Evolutionary conservation across 306 rosid species (phyloP), one percentile per base, ranked within the genome.

Genomic region (Quillaja saponaria): DNA sequence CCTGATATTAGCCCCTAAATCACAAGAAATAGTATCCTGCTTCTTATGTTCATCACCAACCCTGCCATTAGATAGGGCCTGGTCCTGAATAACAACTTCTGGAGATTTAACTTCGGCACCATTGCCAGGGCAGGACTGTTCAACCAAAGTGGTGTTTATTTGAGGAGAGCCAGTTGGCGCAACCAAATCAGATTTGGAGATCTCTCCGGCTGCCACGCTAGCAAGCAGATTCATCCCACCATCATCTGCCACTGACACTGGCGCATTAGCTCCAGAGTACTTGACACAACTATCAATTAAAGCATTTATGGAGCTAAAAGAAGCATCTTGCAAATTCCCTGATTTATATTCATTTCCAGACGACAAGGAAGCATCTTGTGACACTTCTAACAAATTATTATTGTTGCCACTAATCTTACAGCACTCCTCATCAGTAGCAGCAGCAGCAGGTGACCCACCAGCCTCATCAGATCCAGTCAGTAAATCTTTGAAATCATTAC

Each of bases 181-280:
- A 10, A 59, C 71, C 75, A 71, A 64, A 17, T 73, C 83, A 37
- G 91, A 86, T 63, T 82, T 86, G 11, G 76, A 76, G 17, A 90
- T 76, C 74, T 87, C 92, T 50, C 87, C 91, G 34, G 97, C 75
- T 49, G 97, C 97, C 67, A 90, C 97, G n/a, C 90, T 90, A 50
- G 97, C 97, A 70, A 90, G 90, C 66, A 90, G 79, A 74, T 90
- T 87, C 95, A 90, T 90, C 56, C 97, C 97, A 38, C 72, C 82
- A 69, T 80, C 90, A 80, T 90, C 97, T 41, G 82, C 81, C 13
- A 75, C 74, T 8, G 79, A 70, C 28, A 77, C 61, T 33, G 80
- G 47, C 8, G 67, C 67, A 52, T 55, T 73, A 28, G 77, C 64
- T 73, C 84, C 91, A 53, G 97, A 84, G 76, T 84, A 80, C 73